A percentile compares a stretch with the other conserved stretches of the same genome.
Evolutionary conservation across 2,329 filamentous ascomycete genomes (phyloP).

Genomic region (Cordyceps cicadae): DNA sequence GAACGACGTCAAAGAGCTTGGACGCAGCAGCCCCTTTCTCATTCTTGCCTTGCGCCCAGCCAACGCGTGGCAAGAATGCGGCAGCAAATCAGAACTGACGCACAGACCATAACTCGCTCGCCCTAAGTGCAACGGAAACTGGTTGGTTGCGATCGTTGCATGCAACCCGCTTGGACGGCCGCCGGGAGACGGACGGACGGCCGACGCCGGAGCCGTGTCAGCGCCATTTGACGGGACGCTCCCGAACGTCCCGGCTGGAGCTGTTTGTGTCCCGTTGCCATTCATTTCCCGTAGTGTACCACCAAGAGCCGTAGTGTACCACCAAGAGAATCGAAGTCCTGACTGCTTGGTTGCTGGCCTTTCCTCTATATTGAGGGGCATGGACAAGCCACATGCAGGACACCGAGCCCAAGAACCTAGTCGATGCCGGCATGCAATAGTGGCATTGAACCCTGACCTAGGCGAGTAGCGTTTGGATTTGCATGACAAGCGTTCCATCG

Average conservation of each 20-base stretch:
- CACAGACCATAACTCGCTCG: background rate
- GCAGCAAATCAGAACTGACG: background rate
- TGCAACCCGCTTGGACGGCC: conserved; percentile 1
- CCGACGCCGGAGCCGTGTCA: background rate
- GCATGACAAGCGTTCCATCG: background rate
- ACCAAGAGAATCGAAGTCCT: background rate
- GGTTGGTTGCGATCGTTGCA: background rate
- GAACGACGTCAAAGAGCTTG: background rate
- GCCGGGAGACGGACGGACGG: background rate
- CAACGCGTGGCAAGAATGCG: background rate
- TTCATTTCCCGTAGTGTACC: background rate
- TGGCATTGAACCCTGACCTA: background rate
- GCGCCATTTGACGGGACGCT: background rate
- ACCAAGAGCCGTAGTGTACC: background rate
- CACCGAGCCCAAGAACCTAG: background rate
- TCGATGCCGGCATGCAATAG: background rate
- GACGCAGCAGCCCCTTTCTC: background rate
- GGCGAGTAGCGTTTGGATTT: background rate
- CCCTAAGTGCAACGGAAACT: background rate
- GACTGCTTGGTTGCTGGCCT: background rate
- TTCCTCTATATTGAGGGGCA: background rate
- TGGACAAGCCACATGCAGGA: background rate
- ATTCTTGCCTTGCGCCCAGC: background rate
- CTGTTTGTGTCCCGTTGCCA: background rate
- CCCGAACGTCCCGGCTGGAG: background rate